Evolutionary conservation across 495 filamentous ascomycete species (phyloP), one percentile per base, ranked within the genome.

Genomic region (Friedmanniomyces endolithicus): DNA sequence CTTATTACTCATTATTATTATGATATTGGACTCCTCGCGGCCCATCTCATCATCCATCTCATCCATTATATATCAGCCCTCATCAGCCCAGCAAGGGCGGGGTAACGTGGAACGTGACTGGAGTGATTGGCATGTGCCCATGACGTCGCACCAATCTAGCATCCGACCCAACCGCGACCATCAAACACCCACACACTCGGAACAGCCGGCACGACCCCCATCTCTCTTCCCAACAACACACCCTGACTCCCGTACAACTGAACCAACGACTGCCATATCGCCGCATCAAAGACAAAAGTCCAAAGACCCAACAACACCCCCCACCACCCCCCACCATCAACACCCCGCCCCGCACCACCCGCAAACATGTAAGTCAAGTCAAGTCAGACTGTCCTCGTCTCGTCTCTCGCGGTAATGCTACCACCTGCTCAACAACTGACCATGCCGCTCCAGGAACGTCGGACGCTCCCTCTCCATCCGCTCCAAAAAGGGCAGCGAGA

Each of bases 401-500:
- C 27, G 27, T 31, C 27, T 9, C 27, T 9, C 27, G 27, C 27
- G 27, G 9, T 4, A 31, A 31, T 9, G 27, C 9, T 9, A 31
- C 27, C 9, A 31, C 27, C 4, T 31, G 3, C 27, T 41, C 2
- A 6, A 19, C 12, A 41, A 41, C 37, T 41, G 16, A 41, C 37
- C 2, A 41, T 41, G 37, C 14, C 37, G 6, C 19, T 22, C n/a
- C 51, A 50, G 50, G 52, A 60, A 61, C 34, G 29, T 51, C 39
- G 55, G 51, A 35, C 70, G 70, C 49, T 71, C 68, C 27, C 64
- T 66, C 9, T 72, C 70, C 11, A 58, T 73, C 34, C 67, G 70
- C 48, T 73, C 70, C 46, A 70, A 69, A 59, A 66, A 60, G 47
- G 47, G 41, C 49, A 41, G 48, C 61, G 59, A 63, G 12, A 67